Evolutionary conservation across 225 moss, liverwort and hornwort species (phyloP).

Genomic region (Pleurozium schreberi): DNA sequence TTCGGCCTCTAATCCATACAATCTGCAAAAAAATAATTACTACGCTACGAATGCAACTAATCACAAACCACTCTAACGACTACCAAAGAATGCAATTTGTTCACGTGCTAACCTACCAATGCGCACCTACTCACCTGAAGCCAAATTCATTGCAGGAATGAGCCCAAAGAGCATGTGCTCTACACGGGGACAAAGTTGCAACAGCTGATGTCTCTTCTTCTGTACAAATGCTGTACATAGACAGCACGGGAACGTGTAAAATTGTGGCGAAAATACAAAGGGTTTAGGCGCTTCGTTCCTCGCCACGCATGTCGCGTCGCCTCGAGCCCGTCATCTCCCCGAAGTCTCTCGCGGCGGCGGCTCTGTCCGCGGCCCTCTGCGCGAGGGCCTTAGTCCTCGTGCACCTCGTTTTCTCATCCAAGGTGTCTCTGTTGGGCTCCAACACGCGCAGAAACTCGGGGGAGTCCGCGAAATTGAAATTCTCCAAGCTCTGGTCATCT

Average conservation of each 20-base stretch:
- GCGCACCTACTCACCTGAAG: not conserved
- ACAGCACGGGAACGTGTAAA: not conserved
- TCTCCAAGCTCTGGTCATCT: slow-evolving; percentile 28
- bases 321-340: slow-evolving; percentile 35
- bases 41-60: not conserved
- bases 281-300: not conserved
- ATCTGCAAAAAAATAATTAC: not conserved
- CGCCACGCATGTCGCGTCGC: slow-evolving; percentile 17
- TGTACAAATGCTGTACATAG: not conserved
- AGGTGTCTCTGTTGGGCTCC: slow-evolving; percentile 24
- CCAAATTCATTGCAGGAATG: not conserved
- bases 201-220: not conserved
- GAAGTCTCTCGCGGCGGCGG: slow-evolving; percentile 22
- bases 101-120: not conserved
- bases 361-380: slow-evolving; percentile 28
- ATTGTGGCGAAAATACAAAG: not conserved
- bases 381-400: slow-evolving; percentile 27
- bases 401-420: slow-evolving; percentile 32
- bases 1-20: not conserved
- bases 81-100: not conserved
- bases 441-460: slow-evolving; percentile 23
- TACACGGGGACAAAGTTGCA: not conserved
- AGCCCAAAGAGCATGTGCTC: not conserved
- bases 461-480: slow-evolving; percentile 39
- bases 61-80: not conserved